A percentile compares a stretch with the other conserved stretches of the same genome.
Conservation (phyloP, 331 rosid genomes). For the Spiraea crenata region DNA sequence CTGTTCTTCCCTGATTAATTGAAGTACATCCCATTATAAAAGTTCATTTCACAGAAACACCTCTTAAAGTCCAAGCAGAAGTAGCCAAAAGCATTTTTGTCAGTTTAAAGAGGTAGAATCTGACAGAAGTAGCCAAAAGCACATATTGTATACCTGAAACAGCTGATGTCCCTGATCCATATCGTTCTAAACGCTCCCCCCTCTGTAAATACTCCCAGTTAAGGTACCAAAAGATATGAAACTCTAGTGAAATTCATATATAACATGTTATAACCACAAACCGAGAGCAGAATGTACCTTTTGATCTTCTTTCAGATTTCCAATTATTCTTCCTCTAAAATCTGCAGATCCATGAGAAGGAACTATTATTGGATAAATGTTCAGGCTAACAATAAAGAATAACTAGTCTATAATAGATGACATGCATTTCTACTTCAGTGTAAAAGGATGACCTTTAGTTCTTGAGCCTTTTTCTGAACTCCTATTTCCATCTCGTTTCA, state of each 20-base stretch:
- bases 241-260: constrained; percentile 7
- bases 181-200: constrained; percentile 56
- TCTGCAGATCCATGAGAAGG: constrained; percentile 52
- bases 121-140: neutral
- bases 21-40: neutral
- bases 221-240: constrained; percentile 19
- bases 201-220: constrained; percentile 45
- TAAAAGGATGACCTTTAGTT: constrained; percentile 58
- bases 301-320: constrained; percentile 67
- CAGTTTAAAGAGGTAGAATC: neutral
- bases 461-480: constrained; percentile 55
- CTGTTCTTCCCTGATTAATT: neutral
- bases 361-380: constrained; percentile 9
- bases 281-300: constrained; percentile 52
- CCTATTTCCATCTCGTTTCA: constrained; percentile 64
- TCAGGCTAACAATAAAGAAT: no score
- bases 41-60: neutral
- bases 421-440: constrained; percentile 11
- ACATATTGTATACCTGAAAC: constrained; percentile 54
- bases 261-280: constrained; percentile 3
- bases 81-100: neutral
- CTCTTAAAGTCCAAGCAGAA: neutral
- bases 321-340: constrained; percentile 80
- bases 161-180: constrained; percentile 80
- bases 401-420: neutral